Percentiles rank a stretch among this genome's conserved stretches.
Conservation (phyloP, 1,284 basidiomycete genomes). For the Earliella scabrosa region DNA sequence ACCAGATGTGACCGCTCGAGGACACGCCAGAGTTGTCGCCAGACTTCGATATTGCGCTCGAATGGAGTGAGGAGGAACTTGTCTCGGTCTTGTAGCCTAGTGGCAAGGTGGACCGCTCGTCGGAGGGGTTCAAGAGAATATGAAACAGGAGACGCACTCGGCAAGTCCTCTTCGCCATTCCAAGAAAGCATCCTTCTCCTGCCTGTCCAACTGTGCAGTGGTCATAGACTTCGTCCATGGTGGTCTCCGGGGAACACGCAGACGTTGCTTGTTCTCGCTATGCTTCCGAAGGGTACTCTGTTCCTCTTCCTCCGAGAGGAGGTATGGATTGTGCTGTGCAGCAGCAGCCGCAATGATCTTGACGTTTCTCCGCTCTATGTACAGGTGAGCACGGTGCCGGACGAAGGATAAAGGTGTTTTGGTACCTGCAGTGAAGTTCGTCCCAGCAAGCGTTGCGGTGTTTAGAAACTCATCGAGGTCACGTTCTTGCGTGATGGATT, state of each 20-base stretch:
- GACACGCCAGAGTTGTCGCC: conserved; percentile 96
- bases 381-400: conserved; percentile 6
- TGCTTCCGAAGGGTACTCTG: conserved; percentile 75
- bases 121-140: neutral
- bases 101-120: neutral
- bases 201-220: conserved; percentile 77
- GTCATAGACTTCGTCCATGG: conserved; percentile 86
- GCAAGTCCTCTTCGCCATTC: conserved; percentile 93
- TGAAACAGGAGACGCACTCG: conserved; percentile 55
- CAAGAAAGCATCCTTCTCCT: conserved; percentile 88
- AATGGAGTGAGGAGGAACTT: conserved; percentile 91
- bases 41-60: conserved; percentile 95
- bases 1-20: conserved; percentile 92
- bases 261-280: conserved; percentile 67
- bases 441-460: conserved; percentile 93
- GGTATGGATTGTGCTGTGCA: conserved; percentile 81
- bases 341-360: conserved; percentile 82
- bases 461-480: conserved; percentile 97
- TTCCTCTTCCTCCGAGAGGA: conserved; percentile 88
- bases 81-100: conserved; percentile 79
- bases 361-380: conserved; percentile 86
- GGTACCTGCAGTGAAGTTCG: conserved; percentile 95
- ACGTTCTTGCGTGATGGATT: conserved; percentile 95
- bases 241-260: conserved; percentile 87
- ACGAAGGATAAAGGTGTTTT: conserved; percentile 28